Conservation (phyloP, 2,329 filamentous ascomycete species). For the Aspergillus quadrilineatus region DNA sequence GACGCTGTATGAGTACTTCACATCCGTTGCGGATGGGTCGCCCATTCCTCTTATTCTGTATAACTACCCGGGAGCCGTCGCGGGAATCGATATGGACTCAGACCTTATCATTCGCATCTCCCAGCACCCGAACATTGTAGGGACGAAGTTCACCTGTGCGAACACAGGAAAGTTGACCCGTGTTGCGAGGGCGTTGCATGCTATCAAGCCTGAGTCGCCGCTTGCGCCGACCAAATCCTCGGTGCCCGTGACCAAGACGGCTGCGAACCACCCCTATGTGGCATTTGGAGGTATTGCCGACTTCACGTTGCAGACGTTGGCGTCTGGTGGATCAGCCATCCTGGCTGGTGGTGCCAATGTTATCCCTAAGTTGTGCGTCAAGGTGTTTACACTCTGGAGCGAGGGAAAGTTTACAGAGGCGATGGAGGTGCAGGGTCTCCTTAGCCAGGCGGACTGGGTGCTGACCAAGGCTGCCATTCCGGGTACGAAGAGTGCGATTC, state of each 20-base stretch:
- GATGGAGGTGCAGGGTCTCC: constrained; percentile 69
- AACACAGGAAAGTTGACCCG: constrained; percentile 87
- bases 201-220: constrained; percentile 60
- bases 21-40: constrained; percentile 70
- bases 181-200: constrained; percentile 70
- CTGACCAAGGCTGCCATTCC: constrained; percentile 81
- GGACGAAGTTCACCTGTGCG: constrained; percentile 89
- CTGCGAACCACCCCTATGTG: constrained; percentile 61
- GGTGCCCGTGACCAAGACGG: constrained; percentile 28
- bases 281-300: constrained; percentile 87
- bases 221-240: constrained; percentile 28
- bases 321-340: constrained; percentile 78
- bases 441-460: constrained; percentile 79
- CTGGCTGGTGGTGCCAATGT: constrained; percentile 87
- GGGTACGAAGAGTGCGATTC: constrained; percentile 80
- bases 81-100: constrained; percentile 86
- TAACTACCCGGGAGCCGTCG: constrained; percentile 86
- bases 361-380: constrained; percentile 77
- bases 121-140: constrained; percentile 77
- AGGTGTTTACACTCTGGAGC: constrained; percentile 74
- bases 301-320: constrained; percentile 79
- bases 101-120: constrained; percentile 79
- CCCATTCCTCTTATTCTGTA: constrained; percentile 80
- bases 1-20: constrained; percentile 71
- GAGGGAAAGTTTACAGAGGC: constrained; percentile 76